Conservation (phyloP, 225 moss, liverwort and hornwort genomes). For the Bryoerythrophyllum caledonicum region DNA sequence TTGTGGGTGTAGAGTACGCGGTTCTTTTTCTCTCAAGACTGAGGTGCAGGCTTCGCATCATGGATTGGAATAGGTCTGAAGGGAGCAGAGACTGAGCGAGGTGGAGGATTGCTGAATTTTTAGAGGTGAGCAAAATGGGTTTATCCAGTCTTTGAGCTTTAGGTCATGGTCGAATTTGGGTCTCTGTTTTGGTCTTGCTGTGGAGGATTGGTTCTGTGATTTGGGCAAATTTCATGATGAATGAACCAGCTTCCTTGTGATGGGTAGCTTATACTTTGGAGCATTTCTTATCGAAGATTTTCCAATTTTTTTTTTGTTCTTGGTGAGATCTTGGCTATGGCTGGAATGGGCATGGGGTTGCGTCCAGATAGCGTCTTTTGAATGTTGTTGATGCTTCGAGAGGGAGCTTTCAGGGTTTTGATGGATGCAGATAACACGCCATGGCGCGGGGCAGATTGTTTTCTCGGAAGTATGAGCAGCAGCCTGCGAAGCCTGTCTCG, state of each 20-base stretch:
- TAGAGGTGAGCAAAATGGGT: constrained; percentile 2
- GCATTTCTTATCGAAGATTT: not conserved
- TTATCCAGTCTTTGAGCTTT: not conserved
- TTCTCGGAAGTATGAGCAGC: constrained; percentile 29
- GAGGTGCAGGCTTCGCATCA: not conserved
- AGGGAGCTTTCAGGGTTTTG: not conserved
- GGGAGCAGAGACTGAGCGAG: not conserved
- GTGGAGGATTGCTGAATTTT: not conserved
- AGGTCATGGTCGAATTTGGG: not conserved
- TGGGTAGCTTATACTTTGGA: not conserved
- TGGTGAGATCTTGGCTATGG: not conserved
- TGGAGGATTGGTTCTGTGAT: not conserved
- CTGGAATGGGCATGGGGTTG: not conserved
- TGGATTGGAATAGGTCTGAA: not conserved
- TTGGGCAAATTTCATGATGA: not conserved
- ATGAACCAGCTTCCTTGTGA: not conserved
- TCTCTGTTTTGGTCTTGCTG: not conserved
- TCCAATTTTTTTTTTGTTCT: not conserved
- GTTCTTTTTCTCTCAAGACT: not conserved
- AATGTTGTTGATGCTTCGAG: not conserved
- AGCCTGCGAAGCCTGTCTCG: constrained; percentile 15
- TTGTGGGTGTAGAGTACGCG: not conserved
- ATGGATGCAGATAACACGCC: not conserved
- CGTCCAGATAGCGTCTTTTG: no score
- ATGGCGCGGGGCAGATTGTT: constrained; percentile 54